A percentile compares a stretch with the other conserved stretches of the same genome.
These are phyloP conservation scores for Acidomyces sp. DNA, from an alignment of 495 filamentous ascomycete species.

Conservation along the genomic window DNA sequence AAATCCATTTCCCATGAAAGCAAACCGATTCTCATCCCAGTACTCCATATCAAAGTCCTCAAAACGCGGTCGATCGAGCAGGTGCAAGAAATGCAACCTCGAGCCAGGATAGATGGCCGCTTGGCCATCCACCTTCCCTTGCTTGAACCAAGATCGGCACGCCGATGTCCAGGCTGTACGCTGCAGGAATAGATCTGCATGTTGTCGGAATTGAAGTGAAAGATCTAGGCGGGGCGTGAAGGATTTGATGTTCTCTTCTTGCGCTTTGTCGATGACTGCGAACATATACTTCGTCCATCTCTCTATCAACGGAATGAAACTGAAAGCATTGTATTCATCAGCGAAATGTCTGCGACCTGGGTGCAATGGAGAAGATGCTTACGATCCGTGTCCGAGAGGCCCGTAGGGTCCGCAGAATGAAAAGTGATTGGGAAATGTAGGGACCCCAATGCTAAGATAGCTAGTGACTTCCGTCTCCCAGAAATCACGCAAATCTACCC, in stretches of 20 bases:
- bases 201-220: constrained; percentile 24
- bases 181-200: constrained; percentile 29
- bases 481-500: constrained; percentile 24
- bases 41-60: constrained; percentile 35
- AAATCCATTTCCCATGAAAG: constrained; percentile 36
- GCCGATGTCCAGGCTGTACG: constrained; percentile 29
- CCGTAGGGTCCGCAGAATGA: constrained; percentile 28
- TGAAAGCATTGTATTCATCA: too few relatives aligned
- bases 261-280: constrained; percentile 23
- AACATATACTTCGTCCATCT: constrained; percentile 30
- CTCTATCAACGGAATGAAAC: constrained; percentile 31
- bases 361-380: too few relatives aligned
- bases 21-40: constrained; percentile 29
- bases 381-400: constrained; percentile 29
- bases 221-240: constrained; percentile 21
- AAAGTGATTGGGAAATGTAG: constrained; percentile 28
- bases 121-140: constrained; percentile 28
- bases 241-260: constrained; percentile 30
- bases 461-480: constrained; percentile 25
- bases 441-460: constrained; percentile 26
- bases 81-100: constrained; percentile 32
- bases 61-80: constrained; percentile 28
- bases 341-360: too few relatives aligned
- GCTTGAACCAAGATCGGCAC: constrained; percentile 33
- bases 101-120: constrained; percentile 32